Base-by-base conservation (phyloP, 1,139 yeast species). In the Pichia sp. region DNA sequence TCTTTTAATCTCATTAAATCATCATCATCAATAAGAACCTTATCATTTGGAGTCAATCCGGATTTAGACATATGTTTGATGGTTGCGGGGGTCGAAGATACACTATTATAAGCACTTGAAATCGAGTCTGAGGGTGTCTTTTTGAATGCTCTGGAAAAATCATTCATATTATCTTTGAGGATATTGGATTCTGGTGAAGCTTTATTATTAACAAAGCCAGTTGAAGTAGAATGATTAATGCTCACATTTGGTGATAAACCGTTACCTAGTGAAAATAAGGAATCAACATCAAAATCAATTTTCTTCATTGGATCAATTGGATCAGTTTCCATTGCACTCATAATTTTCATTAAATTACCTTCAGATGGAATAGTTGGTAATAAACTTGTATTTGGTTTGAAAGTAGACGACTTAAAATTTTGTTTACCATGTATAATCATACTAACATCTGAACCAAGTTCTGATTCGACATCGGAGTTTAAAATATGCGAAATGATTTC, bases 1-100 rank as follows among this genome's bases (percentile, higher is more conserved):
- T 61, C 65, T 45, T 61, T 63, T 47, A 65, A 51, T 43, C 60
- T 60, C 36, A 51, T 57, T 39, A 65, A 53, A 51, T 65, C 68
- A 43, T 62, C 64, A 49, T 62, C 63, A 50, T 65, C 68, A 48
- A 62, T 58, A 41, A 63, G 53, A 22, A 56, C 16, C 18, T 45
- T 48, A 7, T 47, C 52, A 22, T 39, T 22, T 25, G 18, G 28
- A 14, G 28, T 25, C 13, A 39, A 25, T 3, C 42, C 42, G 18
- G 33, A 27, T 31, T 30, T 29, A 7, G 36, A 9, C 3, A 18
- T 30, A 9, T 29, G 9, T 44, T 44, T 44, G 5, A 29, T 13
- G 8, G 28, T 36, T 18, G 19, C n/a, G 3, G 42, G 47, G 10
- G 19, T 45, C 2, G 29, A 11, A 36, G 34, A 41, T 16, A 42